Conservation (phyloP, 495 filamentous ascomycete genomes). For the Neurospora sp. region DNA sequence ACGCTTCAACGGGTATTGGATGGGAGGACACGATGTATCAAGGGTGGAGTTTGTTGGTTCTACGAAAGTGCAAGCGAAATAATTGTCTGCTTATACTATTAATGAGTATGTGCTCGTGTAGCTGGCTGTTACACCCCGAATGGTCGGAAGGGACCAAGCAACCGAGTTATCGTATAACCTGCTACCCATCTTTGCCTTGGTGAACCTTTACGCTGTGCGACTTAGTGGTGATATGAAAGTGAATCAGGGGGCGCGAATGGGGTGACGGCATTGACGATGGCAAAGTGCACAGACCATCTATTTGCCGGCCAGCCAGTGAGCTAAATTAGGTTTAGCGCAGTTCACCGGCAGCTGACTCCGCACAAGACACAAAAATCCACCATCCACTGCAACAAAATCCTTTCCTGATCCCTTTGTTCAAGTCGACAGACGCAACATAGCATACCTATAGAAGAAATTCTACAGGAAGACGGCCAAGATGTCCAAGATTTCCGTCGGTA, state of each 20-base stretch:
- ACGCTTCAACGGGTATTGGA: not conserved
- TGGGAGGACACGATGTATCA: not conserved
- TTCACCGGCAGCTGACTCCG: not conserved
- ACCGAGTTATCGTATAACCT: not conserved
- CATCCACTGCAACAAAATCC: slow-evolving; percentile 9
- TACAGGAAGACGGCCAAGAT: slow-evolving; percentile 41
- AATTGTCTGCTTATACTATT: not conserved
- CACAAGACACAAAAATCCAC: slow-evolving; percentile 13
- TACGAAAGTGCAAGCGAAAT: not conserved
- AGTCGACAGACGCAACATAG: slow-evolving; percentile 42
- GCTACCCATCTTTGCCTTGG: not conserved
- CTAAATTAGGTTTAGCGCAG: not conserved
- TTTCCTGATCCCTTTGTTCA: slow-evolving; percentile 1
- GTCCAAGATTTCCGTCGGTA: slow-evolving; percentile 65
- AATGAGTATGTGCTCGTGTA: not conserved
- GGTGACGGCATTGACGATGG: not conserved
- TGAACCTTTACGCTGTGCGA: not conserved
- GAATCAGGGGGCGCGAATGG: not conserved
- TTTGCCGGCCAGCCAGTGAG: not conserved
- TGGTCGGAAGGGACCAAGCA: not conserved
- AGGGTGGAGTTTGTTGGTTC: not conserved
- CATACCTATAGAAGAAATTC: slow-evolving; percentile 56
- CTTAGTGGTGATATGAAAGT: not conserved
- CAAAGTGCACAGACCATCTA: not conserved
- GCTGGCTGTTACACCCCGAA: not conserved